phyloP scores from a whole-genome alignment of 768 basidiomycete species.

The Paxillus ammoniavirescens region DNA sequence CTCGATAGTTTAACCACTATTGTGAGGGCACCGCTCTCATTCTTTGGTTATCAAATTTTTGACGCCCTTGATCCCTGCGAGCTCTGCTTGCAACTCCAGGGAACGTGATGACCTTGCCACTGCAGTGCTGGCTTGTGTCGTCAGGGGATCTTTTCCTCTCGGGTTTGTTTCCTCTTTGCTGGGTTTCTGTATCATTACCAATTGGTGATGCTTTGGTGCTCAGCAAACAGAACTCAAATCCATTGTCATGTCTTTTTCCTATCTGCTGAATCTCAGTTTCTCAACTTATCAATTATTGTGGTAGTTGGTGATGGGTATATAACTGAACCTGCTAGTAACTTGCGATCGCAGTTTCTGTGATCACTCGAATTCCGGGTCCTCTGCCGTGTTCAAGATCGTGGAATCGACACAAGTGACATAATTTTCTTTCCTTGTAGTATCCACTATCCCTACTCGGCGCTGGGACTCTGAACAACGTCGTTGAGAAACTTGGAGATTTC shows the following conservation, averaged over 20 bases:
- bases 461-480: background rate
- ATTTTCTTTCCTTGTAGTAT: too few species aligned
- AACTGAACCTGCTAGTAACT: too few species aligned
- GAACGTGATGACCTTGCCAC: constrained; percentile 39
- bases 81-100: constrained; percentile 45
- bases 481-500: background rate
- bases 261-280: too few species aligned
- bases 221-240: background rate
- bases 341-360: too few species aligned
- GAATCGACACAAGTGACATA: too few species aligned
- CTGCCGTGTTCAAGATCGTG: too few species aligned
- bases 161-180: background rate
- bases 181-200: background rate
- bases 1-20: constrained; percentile 60
- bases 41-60: constrained; percentile 52
- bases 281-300: too few species aligned
- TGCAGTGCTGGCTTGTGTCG: constrained; percentile 53
- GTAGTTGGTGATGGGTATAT: too few species aligned
- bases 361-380: too few species aligned
- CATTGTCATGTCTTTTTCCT: too few species aligned
- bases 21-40: constrained; percentile 53
- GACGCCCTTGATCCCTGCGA: constrained; percentile 24
- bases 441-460: too few species aligned
- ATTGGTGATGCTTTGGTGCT: background rate
- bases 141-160: constrained; percentile 47